Percentiles rank a stretch among this genome's conserved stretches.
These are phyloP conservation scores for Rhynchosporium agropyri DNA, from an alignment of 2,329 filamentous ascomycete species.

Conservation along the genomic window DNA sequence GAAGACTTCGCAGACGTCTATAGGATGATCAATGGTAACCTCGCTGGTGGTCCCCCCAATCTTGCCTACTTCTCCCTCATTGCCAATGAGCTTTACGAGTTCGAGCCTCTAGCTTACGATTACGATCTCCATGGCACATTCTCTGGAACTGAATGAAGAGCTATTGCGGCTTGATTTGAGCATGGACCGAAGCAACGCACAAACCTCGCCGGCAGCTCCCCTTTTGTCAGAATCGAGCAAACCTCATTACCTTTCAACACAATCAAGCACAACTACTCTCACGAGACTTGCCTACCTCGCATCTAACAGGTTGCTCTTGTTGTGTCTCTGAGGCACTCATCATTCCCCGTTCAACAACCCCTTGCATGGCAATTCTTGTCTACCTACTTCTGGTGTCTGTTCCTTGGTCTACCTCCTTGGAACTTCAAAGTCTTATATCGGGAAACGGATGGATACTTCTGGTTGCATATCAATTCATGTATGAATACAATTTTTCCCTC, in stretches of 20 bases:
- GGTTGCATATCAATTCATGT: no score
- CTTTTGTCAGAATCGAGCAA: constrained; percentile 1
- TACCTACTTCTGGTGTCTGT: no score
- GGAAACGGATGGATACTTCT: no score
- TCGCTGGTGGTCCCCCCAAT: not conserved
- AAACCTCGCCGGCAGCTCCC: not conserved
- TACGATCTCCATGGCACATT: not conserved
- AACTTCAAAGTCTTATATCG: no score
- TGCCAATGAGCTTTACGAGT: not conserved
- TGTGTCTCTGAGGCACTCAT: not conserved
- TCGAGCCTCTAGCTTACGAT: not conserved
- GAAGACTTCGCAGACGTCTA: not conserved
- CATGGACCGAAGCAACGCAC: not conserved
- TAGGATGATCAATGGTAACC: not conserved
- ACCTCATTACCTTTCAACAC: not conserved
- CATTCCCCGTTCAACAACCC: no score
- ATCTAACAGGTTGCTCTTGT: not conserved
- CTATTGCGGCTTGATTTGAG: not conserved
- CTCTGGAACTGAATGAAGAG: not conserved
- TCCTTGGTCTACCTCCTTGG: no score
- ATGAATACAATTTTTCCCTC: no score
- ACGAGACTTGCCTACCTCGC: not conserved
- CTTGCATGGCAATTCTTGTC: no score
- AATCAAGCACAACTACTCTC: constrained; percentile 2
- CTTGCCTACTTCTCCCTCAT: not conserved